Base-by-base conservation (phyloP, 257 asterid genomes). In the Forsythia viridissima region DNA sequence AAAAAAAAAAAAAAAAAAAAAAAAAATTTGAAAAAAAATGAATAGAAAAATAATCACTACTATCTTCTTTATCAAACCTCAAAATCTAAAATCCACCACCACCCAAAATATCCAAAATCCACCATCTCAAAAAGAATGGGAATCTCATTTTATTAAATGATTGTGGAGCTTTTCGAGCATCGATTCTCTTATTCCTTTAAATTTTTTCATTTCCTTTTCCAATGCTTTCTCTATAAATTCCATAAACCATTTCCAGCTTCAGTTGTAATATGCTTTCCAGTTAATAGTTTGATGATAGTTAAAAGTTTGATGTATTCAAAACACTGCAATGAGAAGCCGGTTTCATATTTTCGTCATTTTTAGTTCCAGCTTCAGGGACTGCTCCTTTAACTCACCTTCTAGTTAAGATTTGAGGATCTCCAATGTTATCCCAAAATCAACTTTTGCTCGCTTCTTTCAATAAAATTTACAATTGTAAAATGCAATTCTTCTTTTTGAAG, bases 351-450 rank as follows among this genome's bases (percentile, higher is more conserved):
- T 90, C 97, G 20, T 89, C 95, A 0, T 89, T 90, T 82, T 89
- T 93, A 66, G 71, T 5, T 82, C 80, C 9, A 82, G 63, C 11
- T n/a, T 76, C 79, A 5, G 75, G 10, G 38, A 46, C 15, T 46
- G 78, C 65, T 11, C 77, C 85, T 69, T 77, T 84, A 72, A 66
- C 21, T 63, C 16, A 21, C 70, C 80, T 87, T 88, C 82, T 87
- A 87, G 78, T 52, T 78, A 68, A 72, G 65, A n/a, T n/a, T n/a
- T n/a, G n/a, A n/a, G n/a, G 94, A 85, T 71, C 96, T 87, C 69
- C 90, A 77, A 85, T 92, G 97, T 84, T 94, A 92, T 65, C 96
- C 98, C 75, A 92, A 85, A 10, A 91, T 46, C 1, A 93, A 70
- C 75, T 77, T 89, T 18, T 84, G 95, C 72, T 90, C 96, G 16